Conservation (phyloP, 345 rosid genomes). For the Salix viminalis region DNA sequence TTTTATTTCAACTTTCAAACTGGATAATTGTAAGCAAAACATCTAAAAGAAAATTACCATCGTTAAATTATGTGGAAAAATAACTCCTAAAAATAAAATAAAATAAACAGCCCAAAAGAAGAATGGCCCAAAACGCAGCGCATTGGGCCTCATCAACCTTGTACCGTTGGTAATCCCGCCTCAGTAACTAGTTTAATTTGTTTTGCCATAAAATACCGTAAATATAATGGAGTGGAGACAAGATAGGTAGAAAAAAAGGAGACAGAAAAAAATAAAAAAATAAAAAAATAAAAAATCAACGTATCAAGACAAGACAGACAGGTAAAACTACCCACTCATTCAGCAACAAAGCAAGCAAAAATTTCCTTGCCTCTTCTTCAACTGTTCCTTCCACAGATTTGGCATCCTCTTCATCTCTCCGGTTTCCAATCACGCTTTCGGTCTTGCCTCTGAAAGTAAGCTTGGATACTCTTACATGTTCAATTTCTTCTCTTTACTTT, state of each 20-base stretch:
- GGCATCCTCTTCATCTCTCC: slow-evolving; percentile 14
- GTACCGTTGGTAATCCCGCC: background rate
- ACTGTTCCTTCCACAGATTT: slow-evolving; percentile 21
- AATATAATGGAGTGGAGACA: background rate
- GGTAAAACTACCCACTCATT: slow-evolving; percentile 4
- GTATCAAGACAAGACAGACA: slow-evolving; percentile 13
- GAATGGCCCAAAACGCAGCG: background rate
- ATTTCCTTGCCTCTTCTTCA: slow-evolving; percentile 20
- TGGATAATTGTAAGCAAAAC: too few species aligned
- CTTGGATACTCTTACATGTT: slow-evolving; percentile 9
- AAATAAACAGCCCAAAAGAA: background rate
- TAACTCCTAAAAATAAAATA: too few species aligned
- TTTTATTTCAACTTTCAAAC: too few species aligned
- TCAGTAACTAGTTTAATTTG: background rate
- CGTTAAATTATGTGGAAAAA: background rate
- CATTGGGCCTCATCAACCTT: background rate
- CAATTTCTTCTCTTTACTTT: background rate
- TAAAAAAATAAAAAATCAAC: background rate
- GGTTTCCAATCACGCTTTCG: slow-evolving; percentile 9
- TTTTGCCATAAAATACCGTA: too few species aligned
- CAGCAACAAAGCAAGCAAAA: slow-evolving; percentile 15
- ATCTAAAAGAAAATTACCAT: too few species aligned
- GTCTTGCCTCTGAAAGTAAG: slow-evolving; percentile 18
- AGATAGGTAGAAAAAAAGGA: background rate
- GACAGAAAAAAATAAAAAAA: background rate